Conservation (phyloP, 257 asterid genomes). For the Ballota nigra region DNA sequence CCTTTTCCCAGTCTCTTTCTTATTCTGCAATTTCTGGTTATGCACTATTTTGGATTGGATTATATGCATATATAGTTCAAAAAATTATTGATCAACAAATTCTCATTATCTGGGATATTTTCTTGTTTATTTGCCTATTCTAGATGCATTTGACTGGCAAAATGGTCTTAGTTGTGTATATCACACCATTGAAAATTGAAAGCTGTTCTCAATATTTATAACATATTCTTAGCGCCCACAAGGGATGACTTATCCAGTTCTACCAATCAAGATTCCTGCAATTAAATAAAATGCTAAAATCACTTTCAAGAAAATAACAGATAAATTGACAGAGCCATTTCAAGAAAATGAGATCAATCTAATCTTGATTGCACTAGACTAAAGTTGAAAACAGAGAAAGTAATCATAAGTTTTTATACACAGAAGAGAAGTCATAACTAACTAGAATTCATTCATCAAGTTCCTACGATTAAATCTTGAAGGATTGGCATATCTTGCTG, state of each 20-base stretch:
- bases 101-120: background rate
- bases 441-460: background rate
- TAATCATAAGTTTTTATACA: background rate
- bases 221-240: slow-evolving; percentile 8
- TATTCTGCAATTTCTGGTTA: no score
- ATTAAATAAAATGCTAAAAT: background rate
- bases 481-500: slow-evolving; percentile 70
- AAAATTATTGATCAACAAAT: background rate
- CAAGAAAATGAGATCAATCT: background rate
- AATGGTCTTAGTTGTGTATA: background rate
- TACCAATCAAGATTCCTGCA: background rate
- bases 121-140: background rate
- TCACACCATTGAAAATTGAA: slow-evolving; percentile 16
- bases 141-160: slow-evolving; percentile 20
- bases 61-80: no score
- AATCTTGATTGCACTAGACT: background rate
- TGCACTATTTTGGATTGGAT: no score
- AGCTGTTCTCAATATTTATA: background rate
- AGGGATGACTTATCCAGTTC: slow-evolving; percentile 17
- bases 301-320: background rate
- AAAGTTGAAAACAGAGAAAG: no score
- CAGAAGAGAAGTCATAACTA: background rate
- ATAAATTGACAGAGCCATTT: background rate
- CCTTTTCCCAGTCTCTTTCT: no score
- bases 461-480: slow-evolving; percentile 29